Percentiles rank a stretch among this genome's conserved stretches.
phyloP scores from a whole-genome alignment of 2,329 filamentous ascomycete species.

The Aotearoamyces nothofagi region DNA sequence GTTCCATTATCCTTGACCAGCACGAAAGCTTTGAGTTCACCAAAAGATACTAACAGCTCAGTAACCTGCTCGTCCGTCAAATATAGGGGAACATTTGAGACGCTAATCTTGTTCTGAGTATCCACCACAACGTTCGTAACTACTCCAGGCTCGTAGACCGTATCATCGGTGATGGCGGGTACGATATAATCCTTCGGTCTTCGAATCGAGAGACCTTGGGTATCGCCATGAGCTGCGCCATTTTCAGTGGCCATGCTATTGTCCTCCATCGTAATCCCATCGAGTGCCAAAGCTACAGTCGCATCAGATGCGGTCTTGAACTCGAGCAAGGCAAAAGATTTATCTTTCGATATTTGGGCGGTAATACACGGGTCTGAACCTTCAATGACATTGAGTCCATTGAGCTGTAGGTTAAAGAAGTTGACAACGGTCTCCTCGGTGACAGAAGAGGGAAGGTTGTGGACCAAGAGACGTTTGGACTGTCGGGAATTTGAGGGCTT shows the following conservation, averaged over 20 bases:
- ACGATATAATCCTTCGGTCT: conserved; percentile 97
- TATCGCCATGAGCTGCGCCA: conserved; percentile 31
- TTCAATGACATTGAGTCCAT: conserved; percentile 85
- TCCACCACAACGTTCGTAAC: conserved; percentile 75
- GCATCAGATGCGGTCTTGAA: conserved; percentile 81
- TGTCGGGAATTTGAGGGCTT: conserved; percentile 90
- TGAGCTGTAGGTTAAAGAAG: conserved; percentile 95
- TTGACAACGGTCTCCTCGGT: conserved; percentile 62
- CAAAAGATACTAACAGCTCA: conserved; percentile 81
- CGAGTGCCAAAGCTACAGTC: conserved; percentile 78
- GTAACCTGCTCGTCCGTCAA: conserved; percentile 84
- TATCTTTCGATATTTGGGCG: conserved; percentile 67
- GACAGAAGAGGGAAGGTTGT: conserved; percentile 61
- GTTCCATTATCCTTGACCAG: conserved; percentile 76
- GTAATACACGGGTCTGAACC: conserved; percentile 72
- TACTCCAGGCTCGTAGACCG: conserved; percentile 58
- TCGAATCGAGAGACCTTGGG: conserved; percentile 54
- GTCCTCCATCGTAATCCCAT: conserved; percentile 78
- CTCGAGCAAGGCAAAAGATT: conserved; percentile 72
- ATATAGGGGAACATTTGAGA: conserved; percentile 77
- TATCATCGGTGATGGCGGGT: conserved; percentile 60
- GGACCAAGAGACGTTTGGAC: conserved; percentile 78
- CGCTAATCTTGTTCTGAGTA: conserved; percentile 87
- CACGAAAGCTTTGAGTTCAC: conserved; percentile 82
- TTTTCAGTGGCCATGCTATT: conserved; percentile 40